phyloP scores from a whole-genome alignment of 2,329 filamentous ascomycete species.

The Alternaria sp. region DNA sequence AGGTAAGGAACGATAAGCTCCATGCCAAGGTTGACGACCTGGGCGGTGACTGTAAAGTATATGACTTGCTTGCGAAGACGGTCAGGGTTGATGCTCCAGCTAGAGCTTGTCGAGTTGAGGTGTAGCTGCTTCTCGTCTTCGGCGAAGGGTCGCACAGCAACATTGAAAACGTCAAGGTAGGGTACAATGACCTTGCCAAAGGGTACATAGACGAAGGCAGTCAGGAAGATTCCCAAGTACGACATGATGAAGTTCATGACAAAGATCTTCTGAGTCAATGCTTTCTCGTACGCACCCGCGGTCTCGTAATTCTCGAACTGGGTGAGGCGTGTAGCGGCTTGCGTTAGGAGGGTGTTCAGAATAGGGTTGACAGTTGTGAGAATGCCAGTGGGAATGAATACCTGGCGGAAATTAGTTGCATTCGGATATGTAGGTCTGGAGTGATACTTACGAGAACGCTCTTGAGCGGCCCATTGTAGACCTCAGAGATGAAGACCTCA shows the following conservation, averaged over 20 bases:
- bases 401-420: conserved; percentile 54
- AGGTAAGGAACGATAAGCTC: conserved; percentile 86
- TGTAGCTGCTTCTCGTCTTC: conserved; percentile 75
- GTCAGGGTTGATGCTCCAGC: conserved; percentile 82
- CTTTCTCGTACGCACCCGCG: conserved; percentile 79
- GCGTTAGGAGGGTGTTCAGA: conserved; percentile 76
- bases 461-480: conserved; percentile 90
- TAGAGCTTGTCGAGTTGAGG: conserved; percentile 52
- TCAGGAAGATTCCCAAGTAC: conserved; percentile 84
- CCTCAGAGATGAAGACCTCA: conserved; percentile 93
- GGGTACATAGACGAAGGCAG: conserved; percentile 91
- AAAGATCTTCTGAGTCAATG: conserved; percentile 91
- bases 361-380: conserved; percentile 83
- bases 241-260: conserved; percentile 96
- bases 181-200: conserved; percentile 86
- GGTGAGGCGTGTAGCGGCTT: conserved; percentile 77
- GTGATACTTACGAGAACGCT: conserved; percentile 72
- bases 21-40: conserved; percentile 84
- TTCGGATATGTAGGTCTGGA: neutral
- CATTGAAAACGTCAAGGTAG: conserved; percentile 81
- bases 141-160: conserved; percentile 76
- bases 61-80: conserved; percentile 90
- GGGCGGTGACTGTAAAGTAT: conserved; percentile 93
- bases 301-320: conserved; percentile 93
- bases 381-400: conserved; percentile 86